phyloP scores from a whole-genome alignment of 352 stramenopile species.

The Elongisporangium anandrum region DNA sequence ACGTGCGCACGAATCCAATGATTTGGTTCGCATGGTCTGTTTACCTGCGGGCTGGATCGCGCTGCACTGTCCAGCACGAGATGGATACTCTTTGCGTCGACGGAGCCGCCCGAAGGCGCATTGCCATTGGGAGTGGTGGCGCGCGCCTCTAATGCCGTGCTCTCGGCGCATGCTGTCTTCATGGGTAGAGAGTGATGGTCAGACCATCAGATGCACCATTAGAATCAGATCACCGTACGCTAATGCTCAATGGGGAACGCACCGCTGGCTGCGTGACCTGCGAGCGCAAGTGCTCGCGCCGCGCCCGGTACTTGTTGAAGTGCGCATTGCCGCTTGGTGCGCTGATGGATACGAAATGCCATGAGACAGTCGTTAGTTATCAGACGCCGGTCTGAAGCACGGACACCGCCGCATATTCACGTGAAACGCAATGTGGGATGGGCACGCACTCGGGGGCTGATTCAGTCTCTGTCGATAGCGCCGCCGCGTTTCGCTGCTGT shows the following conservation, averaged over 20 bases:
- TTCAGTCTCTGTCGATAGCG: background rate
- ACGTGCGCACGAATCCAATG: background rate
- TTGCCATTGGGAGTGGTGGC: background rate
- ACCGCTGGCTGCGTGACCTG: background rate
- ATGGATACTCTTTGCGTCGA: background rate
- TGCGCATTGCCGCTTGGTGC: background rate
- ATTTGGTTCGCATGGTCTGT: background rate
- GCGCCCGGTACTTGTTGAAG: constrained; percentile 27
- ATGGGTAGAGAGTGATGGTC: background rate
- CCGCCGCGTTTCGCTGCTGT: constrained; percentile 16
- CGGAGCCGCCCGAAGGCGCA: background rate
- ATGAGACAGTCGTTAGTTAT: constrained; percentile 3
- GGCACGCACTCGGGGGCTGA: constrained; percentile 2
- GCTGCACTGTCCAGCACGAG: background rate
- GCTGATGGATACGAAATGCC: background rate
- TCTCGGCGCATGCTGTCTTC: background rate
- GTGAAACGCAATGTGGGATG: constrained; percentile 2
- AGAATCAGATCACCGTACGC: background rate
- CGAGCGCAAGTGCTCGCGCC: constrained; percentile 26
- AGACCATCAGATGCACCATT: background rate
- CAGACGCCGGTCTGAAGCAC: constrained; percentile 10
- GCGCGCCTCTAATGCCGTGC: background rate
- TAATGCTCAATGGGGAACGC: background rate
- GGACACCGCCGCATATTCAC: constrained; percentile 4
- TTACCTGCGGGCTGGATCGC: background rate